Base-by-base conservation (phyloP, 2,329 filamentous ascomycete genomes). In the Fusarium graminum region DNA sequence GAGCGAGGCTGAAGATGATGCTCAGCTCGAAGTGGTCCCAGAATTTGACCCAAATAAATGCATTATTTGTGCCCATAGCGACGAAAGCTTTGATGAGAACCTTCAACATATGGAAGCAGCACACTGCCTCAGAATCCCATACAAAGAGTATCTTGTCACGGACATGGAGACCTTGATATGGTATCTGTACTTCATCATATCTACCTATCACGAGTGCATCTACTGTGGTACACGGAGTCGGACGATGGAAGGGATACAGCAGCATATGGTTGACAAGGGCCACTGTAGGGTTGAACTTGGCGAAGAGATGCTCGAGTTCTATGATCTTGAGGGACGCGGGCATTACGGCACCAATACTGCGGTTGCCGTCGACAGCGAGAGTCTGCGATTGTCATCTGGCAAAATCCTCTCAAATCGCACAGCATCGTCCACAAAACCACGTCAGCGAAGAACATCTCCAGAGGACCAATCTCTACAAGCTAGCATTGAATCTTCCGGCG, bases 181-280 rank as follows among this genome's bases (percentile, higher is more conserved):
- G 39, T 85, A 85, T 52, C 72, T 86, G 0, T 78, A 82, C 51
- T 76, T 84, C 10, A 72, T 86, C 19, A 80, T 86, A 14, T 80
- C 75, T 19, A 78, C 72, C 1, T 85, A 83, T 52, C 75, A 75
- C 17, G 82, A 86, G 70, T 87, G 85, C 58, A 75, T 87, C 36
- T 79, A 77, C 19, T 87, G 85, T 63, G 81, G 81, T 1, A 81
- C 76, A 14, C 72, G 79, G 36, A 77, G 81, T 30, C 70, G 72
- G 0, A 82, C 80, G 0, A 74, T 76, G 0, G 75, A 82, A 47
- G 85, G 79, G 0, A 80, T 81, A 0, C 82, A 83, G 62, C 82
- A 84, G 34, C 85, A 86, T 52, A 86, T 85, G 83, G 66, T 74
- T 0, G 77, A 74, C 4, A 85, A 82, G 45, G 80, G 81, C 0